Evolutionary conservation across 257 asterid genomes (phyloP).

Genomic region (Jacaranda mimosifolia): DNA sequence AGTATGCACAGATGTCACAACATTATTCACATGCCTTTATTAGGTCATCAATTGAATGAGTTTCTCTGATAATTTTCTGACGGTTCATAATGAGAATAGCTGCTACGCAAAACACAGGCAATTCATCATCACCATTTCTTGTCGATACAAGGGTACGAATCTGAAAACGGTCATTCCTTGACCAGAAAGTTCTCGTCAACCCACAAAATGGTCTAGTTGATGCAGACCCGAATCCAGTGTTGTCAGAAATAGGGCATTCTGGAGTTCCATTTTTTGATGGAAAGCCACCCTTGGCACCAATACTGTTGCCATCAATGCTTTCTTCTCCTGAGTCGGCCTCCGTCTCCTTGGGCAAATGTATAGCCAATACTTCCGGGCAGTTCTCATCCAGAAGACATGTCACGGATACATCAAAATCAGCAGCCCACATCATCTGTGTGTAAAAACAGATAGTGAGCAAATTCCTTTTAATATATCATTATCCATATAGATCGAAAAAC

Average conservation of each 20-base stretch:
- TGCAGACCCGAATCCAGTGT: conserved; percentile 57
- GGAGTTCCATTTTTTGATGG: conserved; percentile 59
- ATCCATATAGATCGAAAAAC: neutral
- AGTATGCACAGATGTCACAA: conserved; percentile 31
- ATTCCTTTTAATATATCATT: neutral
- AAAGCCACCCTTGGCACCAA: conserved; percentile 48
- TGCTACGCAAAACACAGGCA: conserved; percentile 96
- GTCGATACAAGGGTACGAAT: conserved; percentile 55
- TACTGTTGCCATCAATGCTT: conserved; percentile 50
- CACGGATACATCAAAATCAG: conserved; percentile 85
- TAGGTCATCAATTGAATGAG: conserved; percentile 89
- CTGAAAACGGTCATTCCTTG: conserved; percentile 66
- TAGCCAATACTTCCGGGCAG: conserved; percentile 77
- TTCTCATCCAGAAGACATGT: conserved; percentile 67
- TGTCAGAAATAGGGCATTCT: conserved; percentile 60
- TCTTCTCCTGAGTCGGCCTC: conserved; percentile 67
- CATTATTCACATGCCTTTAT: conserved; percentile 80
- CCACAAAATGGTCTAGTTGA: conserved; percentile 86
- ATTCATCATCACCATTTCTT: conserved; percentile 84
- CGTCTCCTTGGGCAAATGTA: conserved; percentile 68
- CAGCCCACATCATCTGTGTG: conserved; percentile 99
- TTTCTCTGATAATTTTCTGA: conserved; percentile 79
- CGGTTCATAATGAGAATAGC: conserved; percentile 94
- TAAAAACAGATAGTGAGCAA: conserved; percentile 31
- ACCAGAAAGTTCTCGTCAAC: conserved; percentile 84